phyloP scores from a whole-genome alignment of 345 rosid species.

The Limnanthes douglasii region DNA sequence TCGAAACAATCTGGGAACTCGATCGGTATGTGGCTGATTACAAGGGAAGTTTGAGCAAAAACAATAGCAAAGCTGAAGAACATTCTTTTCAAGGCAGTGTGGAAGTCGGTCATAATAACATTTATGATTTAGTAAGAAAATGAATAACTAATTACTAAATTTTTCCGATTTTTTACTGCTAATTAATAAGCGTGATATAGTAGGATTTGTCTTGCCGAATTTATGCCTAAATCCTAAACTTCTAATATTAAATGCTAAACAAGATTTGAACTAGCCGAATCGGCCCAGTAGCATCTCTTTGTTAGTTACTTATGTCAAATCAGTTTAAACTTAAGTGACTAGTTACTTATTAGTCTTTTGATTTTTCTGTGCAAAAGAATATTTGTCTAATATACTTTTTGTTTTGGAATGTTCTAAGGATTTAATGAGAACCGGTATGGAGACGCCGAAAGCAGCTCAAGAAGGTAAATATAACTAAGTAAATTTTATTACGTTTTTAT shows the following conservation, averaged over 20 bases:
- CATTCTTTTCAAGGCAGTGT: constrained; percentile 16
- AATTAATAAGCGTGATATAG: no score
- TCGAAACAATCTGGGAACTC: constrained; percentile 86
- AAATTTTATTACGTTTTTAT: constrained; percentile 4
- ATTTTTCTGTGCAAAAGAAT: not conserved
- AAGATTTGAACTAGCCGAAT: no score
- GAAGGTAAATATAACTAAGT: constrained; percentile 8
- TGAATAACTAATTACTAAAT: constrained; percentile 5
- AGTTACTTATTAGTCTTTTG: constrained; percentile 3
- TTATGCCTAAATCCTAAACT: no score
- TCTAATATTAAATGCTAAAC: no score
- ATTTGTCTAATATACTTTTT: not conserved
- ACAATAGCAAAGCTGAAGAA: constrained; percentile 22
- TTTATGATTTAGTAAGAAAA: constrained; percentile 29
- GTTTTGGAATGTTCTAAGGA: constrained; percentile 9
- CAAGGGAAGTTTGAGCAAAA: constrained; percentile 27
- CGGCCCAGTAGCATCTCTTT: no score
- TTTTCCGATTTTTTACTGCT: no score
- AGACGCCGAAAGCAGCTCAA: constrained; percentile 6
- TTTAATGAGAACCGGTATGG: constrained; percentile 7
- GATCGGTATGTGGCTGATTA: constrained; percentile 36
- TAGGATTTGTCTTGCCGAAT: no score
- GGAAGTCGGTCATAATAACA: constrained; percentile 19
- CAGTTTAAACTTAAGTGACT: no score
- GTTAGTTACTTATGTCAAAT: no score